phyloP scores from a whole-genome alignment of 768 basidiomycete genomes.

The Piloderma croceum region DNA sequence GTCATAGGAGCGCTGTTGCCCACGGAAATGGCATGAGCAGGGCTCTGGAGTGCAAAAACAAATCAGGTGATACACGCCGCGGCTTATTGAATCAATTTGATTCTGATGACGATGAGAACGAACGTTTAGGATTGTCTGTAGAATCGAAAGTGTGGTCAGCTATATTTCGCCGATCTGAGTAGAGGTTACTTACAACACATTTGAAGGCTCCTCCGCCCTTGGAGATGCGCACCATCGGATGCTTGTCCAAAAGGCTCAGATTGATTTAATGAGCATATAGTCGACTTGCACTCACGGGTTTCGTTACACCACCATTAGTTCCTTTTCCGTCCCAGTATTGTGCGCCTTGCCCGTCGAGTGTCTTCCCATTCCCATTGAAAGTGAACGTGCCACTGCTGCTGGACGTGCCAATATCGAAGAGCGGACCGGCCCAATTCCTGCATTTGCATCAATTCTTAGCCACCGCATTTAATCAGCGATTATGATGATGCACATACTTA shows the following conservation, averaged over 20 bases:
- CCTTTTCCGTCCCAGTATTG: constrained; percentile 14
- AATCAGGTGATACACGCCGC: not conserved
- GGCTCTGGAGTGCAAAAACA: too few relatives aligned
- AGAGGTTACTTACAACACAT: constrained; percentile 11
- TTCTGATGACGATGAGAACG: not conserved
- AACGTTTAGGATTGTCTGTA: not conserved
- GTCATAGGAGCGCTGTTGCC: constrained; percentile 1
- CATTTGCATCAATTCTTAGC: too few relatives aligned
- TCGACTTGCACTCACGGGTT: constrained; percentile 2
- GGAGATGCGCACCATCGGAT: constrained; percentile 16
- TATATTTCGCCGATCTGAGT: constrained; percentile 13
- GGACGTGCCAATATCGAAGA: not conserved
- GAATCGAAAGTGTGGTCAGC: constrained; percentile 6
- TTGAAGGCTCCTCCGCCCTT: constrained; percentile 17
- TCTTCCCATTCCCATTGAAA: not conserved
- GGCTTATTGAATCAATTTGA: not conserved
- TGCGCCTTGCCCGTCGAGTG: not conserved
- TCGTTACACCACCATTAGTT: constrained; percentile 12
- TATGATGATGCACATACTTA: not conserved
- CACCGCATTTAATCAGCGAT: not conserved
- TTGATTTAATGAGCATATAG: too few relatives aligned
- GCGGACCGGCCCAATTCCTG: not conserved
- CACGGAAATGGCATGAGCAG: not conserved
- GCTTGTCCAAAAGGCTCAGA: not conserved
- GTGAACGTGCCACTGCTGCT: not conserved